phyloP scores from a whole-genome alignment of 2,329 filamentous ascomycete genomes.

The Alternaria hordeiaustralica region DNA sequence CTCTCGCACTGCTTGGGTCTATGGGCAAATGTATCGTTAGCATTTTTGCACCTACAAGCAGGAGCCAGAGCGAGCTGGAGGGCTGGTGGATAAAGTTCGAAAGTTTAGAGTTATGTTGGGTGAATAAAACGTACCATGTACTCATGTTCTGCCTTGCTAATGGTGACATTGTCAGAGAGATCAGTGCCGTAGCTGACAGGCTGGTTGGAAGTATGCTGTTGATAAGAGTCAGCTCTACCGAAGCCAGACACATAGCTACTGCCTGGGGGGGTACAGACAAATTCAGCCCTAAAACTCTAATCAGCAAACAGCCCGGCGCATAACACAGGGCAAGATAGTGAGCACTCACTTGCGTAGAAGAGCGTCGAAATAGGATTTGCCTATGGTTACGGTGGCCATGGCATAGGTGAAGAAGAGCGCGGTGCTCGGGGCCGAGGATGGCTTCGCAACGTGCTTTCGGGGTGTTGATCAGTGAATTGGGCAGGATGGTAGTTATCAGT shows the following conservation, averaged over 20 bases:
- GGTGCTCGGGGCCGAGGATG: constrained; percentile 8
- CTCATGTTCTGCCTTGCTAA: constrained; percentile 68
- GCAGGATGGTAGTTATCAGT: constrained; percentile 24
- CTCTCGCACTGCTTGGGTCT: constrained; percentile 56
- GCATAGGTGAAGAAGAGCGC: constrained; percentile 17
- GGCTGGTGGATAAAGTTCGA: not conserved
- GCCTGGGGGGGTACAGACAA: constrained; percentile 51
- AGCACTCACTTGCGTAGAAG: constrained; percentile 65
- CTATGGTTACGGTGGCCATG: constrained; percentile 62
- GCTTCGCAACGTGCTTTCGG: constrained; percentile 11
- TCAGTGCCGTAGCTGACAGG: constrained; percentile 47
- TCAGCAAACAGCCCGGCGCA: constrained; percentile 29
- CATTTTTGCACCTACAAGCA: not conserved
- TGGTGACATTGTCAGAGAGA: constrained; percentile 55
- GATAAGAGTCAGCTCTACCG: constrained; percentile 4
- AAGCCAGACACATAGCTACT: not conserved
- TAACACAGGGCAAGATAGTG: not conserved
- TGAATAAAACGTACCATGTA: constrained; percentile 57
- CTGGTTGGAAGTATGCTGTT: constrained; percentile 50
- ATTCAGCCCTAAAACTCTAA: constrained; percentile 52
- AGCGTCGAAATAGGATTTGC: constrained; percentile 67
- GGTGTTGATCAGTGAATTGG: constrained; percentile 2
- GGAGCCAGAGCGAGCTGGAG: not conserved
- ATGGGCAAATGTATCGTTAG: constrained; percentile 5
- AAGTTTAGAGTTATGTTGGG: not conserved